A percentile compares a stretch with the other conserved stretches of the same genome.
Conservation (phyloP, 257 asterid genomes). For the Lycium barbarum region DNA sequence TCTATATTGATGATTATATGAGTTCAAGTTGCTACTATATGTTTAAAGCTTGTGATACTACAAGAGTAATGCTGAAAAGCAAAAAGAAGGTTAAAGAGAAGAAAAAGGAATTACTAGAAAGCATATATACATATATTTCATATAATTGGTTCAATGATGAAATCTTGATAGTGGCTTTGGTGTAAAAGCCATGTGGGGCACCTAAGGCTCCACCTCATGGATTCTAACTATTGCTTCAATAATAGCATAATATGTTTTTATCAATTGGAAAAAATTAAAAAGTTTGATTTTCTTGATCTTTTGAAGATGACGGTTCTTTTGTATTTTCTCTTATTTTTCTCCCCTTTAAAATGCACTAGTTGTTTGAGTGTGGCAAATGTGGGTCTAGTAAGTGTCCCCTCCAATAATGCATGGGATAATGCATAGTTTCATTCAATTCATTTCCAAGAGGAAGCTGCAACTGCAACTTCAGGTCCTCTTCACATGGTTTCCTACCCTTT, state of each 20-base stretch:
- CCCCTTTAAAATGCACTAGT: background rate
- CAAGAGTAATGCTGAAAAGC: background rate
- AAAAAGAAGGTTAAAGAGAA: background rate
- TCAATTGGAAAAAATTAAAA: background rate
- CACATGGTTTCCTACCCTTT: conserved; percentile 63
- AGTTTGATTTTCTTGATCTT: conserved; percentile 19
- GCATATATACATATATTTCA: background rate
- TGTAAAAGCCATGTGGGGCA: conserved; percentile 32
- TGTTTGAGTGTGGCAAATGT: conserved; percentile 29
- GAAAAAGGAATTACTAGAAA: background rate
- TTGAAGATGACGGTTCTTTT: background rate
- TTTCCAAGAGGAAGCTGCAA: conserved; percentile 44
- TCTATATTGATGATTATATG: too few relatives aligned
- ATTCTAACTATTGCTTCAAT: conserved; percentile 21
- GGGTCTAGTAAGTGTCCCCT: conserved; percentile 33
- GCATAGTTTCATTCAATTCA: conserved; percentile 19
- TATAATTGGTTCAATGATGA: conserved; percentile 7
- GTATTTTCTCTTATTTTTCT: background rate
- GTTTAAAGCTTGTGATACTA: background rate
- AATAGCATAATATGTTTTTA: background rate
- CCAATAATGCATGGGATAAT: conserved; percentile 36
- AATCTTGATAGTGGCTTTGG: conserved; percentile 17
- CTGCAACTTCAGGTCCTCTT: conserved; percentile 42
- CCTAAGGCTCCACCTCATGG: conserved; percentile 29
- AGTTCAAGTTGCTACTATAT: background rate